phyloP scores from a whole-genome alignment of 192 early-diverging fungal species.

The Geranomyces michiganensis region DNA sequence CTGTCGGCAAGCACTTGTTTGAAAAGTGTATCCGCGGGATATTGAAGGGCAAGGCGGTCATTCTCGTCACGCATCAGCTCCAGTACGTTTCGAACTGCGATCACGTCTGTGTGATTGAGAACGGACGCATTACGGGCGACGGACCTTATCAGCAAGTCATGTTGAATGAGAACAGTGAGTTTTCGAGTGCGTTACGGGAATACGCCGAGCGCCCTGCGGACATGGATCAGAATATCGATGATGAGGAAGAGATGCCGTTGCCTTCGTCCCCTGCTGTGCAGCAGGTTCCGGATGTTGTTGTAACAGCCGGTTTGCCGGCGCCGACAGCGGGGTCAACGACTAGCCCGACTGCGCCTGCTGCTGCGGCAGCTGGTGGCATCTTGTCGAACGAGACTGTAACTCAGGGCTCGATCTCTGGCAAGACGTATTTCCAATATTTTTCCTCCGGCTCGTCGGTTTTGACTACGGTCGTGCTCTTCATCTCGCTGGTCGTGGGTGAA shows the following conservation, averaged over 20 bases:
- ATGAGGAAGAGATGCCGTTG: constrained; percentile 21
- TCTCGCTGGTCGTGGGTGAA: constrained; percentile 48
- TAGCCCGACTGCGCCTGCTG: background rate
- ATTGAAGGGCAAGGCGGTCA: constrained; percentile 39
- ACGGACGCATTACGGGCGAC: constrained; percentile 29
- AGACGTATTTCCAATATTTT: constrained; percentile 48
- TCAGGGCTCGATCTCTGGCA: constrained; percentile 36
- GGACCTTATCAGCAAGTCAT: constrained; percentile 39
- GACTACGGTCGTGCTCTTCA: constrained; percentile 29
- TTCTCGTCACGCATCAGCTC: constrained; percentile 55
- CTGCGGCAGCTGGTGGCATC: background rate
- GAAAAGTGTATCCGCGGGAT: constrained; percentile 44
- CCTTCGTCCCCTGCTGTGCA: background rate
- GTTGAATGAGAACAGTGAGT: constrained; percentile 11
- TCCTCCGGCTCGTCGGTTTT: constrained; percentile 34
- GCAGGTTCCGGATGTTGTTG: too few species aligned
- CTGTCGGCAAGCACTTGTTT: constrained; percentile 52
- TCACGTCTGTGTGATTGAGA: constrained; percentile 44
- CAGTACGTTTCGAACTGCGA: constrained; percentile 47
- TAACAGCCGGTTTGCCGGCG: too few species aligned
- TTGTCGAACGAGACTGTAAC: constrained; percentile 27
- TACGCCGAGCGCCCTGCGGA: constrained; percentile 30
- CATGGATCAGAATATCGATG: constrained; percentile 21
- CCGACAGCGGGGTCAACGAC: background rate
- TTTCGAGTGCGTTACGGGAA: constrained; percentile 36